A percentile compares a stretch with the other conserved stretches of the same genome.
phyloP scores from a whole-genome alignment of 768 basidiomycete species.

The Flagelloscypha sp. region DNA sequence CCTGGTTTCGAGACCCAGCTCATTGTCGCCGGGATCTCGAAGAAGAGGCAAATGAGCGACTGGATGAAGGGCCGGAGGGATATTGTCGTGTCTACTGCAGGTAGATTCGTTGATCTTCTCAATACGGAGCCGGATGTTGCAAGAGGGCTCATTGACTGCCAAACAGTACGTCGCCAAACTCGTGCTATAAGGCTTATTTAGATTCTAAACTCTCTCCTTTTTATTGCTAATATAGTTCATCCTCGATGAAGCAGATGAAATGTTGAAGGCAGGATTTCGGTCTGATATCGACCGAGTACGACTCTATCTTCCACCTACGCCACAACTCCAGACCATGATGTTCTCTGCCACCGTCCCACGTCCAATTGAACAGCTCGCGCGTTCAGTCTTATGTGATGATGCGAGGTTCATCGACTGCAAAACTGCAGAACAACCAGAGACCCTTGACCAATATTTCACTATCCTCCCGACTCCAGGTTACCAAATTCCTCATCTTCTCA shows the following conservation, averaged over 20 bases:
- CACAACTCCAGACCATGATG: constrained; percentile 81
- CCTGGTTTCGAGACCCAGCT: constrained; percentile 60
- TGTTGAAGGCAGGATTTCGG: constrained; percentile 89
- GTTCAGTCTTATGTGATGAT: constrained; percentile 45
- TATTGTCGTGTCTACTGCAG: constrained; percentile 87
- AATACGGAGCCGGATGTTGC: constrained; percentile 47
- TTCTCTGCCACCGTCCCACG: constrained; percentile 83
- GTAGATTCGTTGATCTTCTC: constrained; percentile 71
- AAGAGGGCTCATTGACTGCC: constrained; percentile 42
- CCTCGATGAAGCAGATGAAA: constrained; percentile 87
- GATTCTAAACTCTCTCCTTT: constrained; percentile 2
- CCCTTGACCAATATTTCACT: constrained; percentile 85
- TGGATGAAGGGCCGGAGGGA: constrained; percentile 63
- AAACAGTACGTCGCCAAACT: constrained; percentile 39
- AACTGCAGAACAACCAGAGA: constrained; percentile 57
- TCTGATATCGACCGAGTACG: constrained; percentile 74
- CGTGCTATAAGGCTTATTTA: too few relatives aligned
- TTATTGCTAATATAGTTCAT: constrained; percentile 51
- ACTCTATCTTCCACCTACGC: constrained; percentile 46
- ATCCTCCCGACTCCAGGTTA: constrained; percentile 54
- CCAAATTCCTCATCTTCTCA: constrained; percentile 72
- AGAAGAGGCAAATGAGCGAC: constrained; percentile 54
- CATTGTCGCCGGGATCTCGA: constrained; percentile 71
- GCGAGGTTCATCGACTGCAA: constrained; percentile 73
- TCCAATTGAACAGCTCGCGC: constrained; percentile 64